Percentiles rank a stretch among this genome's conserved stretches.
These are phyloP conservation scores for Kluyveromyces sp. DNA, from an alignment of 1,139 yeast species.

Conservation along the genomic window DNA sequence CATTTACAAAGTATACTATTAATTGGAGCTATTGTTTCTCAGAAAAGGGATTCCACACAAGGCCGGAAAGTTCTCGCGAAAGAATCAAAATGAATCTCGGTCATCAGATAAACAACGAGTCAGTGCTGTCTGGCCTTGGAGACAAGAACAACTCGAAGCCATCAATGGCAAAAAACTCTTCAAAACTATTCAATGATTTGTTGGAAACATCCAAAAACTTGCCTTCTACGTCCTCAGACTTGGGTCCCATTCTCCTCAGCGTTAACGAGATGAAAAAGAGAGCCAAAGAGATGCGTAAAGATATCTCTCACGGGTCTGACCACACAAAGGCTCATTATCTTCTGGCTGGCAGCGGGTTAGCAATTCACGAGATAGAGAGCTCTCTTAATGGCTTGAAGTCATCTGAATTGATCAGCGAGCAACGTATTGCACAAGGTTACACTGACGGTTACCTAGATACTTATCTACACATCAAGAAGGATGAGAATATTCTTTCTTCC, in stretches of 20 bases:
- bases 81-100: neutral
- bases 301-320: slow-evolving; percentile 36
- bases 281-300: slow-evolving; percentile 53
- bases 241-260: slow-evolving; percentile 39
- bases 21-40: too few relatives aligned
- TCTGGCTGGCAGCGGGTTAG: slow-evolving; percentile 82
- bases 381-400: slow-evolving; percentile 43
- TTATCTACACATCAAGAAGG: slow-evolving; percentile 62
- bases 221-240: slow-evolving; percentile 29
- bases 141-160: neutral
- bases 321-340: slow-evolving; percentile 86
- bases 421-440: slow-evolving; percentile 20
- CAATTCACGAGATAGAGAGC: slow-evolving; percentile 77
- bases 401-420: slow-evolving; percentile 16
- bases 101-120: neutral
- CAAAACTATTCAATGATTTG: slow-evolving; percentile 24
- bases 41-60: too few relatives aligned
- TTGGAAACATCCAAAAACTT: slow-evolving; percentile 28
- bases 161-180: slow-evolving; percentile 9
- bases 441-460: slow-evolving; percentile 41
- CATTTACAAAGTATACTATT: too few relatives aligned
- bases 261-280: slow-evolving; percentile 70
- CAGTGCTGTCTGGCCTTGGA: slow-evolving; percentile 1
- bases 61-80: neutral
- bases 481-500: slow-evolving; percentile 73